Conservation (phyloP, 2,329 filamentous ascomycete species). For the Phoma sp. region DNA sequence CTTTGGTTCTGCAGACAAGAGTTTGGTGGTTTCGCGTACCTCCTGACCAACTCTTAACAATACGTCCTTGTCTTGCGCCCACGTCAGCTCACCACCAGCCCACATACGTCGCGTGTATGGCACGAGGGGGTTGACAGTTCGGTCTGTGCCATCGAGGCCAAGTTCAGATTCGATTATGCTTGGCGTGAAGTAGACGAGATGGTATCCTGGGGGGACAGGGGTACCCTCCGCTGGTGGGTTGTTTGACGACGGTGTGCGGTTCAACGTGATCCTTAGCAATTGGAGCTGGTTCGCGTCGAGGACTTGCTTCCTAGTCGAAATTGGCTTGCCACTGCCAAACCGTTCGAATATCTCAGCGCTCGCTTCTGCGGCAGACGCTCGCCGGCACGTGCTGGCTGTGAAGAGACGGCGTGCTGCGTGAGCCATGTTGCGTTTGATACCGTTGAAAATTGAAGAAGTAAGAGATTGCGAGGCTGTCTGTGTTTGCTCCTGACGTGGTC, state of each 20-base stretch:
- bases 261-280: slow-evolving; percentile 39
- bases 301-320: slow-evolving; percentile 41
- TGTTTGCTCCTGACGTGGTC: background rate
- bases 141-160: slow-evolving; percentile 83
- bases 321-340: slow-evolving; percentile 35
- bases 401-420: slow-evolving; percentile 30
- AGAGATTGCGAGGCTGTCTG: background rate
- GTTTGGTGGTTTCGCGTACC: slow-evolving; percentile 55
- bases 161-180: slow-evolving; percentile 69
- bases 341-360: slow-evolving; percentile 42
- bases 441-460: background rate
- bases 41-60: slow-evolving; percentile 40
- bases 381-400: slow-evolving; percentile 19
- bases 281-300: slow-evolving; percentile 45
- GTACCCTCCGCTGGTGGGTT: slow-evolving; percentile 33
- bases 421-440: slow-evolving; percentile 20
- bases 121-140: slow-evolving; percentile 74
- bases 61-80: slow-evolving; percentile 46
- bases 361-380: slow-evolving; percentile 39
- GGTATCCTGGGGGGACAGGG: slow-evolving; percentile 72
- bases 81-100: slow-evolving; percentile 81
- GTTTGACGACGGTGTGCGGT: slow-evolving; percentile 32
- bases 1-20: slow-evolving; percentile 56
- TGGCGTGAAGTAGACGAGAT: slow-evolving; percentile 88
- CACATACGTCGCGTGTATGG: slow-evolving; percentile 83